Percentiles rank a stretch among this genome's conserved stretches.
Evolutionary conservation across 2,329 filamentous ascomycete species (phyloP).

Genomic region (Alternaria conjuncta): DNA sequence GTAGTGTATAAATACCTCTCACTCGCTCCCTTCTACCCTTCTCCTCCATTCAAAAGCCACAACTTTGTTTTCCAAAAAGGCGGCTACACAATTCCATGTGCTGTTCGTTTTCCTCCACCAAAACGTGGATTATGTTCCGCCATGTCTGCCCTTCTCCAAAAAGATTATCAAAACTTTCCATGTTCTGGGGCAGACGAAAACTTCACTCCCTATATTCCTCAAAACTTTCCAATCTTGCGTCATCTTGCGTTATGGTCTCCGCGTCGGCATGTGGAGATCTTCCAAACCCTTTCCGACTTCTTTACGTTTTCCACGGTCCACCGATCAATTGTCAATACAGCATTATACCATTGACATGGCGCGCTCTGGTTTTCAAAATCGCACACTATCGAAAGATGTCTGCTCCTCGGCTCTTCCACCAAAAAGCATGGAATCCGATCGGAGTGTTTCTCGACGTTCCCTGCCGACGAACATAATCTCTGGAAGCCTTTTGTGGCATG

Average conservation of each 20-base stretch:
- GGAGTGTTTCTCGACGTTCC: too few relatives aligned
- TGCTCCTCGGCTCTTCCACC: background rate
- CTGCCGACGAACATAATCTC: too few relatives aligned
- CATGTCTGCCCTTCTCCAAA: too few relatives aligned
- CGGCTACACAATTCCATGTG: too few relatives aligned
- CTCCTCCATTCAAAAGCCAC: background rate
- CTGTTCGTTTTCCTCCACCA: background rate
- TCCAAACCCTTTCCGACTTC: background rate
- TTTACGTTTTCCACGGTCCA: background rate
- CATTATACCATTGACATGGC: background rate
- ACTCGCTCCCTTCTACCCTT: background rate
- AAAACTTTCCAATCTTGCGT: background rate
- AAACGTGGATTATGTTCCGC: too few relatives aligned
- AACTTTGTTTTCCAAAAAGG: background rate
- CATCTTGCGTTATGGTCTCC: background rate
- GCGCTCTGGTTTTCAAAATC: background rate
- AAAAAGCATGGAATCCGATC: too few relatives aligned
- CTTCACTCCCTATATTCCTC: background rate
- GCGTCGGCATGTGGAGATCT: rapidly evolving
- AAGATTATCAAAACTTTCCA: too few relatives aligned
- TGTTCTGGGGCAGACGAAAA: background rate
- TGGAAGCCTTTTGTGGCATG: too few relatives aligned
- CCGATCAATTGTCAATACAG: background rate
- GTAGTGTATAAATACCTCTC: background rate
- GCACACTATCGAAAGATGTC: background rate